Evolutionary conservation across 371 early-diverging fungal species (phyloP).

Genomic region (Syncephalastrum contaminatum): DNA sequence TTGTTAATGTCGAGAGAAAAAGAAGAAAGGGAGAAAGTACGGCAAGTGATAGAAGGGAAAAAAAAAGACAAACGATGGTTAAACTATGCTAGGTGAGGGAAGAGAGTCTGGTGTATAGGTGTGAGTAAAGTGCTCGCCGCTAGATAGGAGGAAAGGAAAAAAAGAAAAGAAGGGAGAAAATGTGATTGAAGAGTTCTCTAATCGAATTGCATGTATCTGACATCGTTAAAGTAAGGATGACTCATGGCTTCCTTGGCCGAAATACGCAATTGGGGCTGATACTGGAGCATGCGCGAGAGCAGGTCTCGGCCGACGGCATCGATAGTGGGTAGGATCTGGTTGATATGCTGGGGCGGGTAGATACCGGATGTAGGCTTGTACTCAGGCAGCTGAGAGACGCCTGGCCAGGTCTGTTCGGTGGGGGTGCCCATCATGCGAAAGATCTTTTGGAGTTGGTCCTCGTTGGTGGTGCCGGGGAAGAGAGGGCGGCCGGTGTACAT

Average conservation of each 20-base stretch:
- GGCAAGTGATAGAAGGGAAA: not conserved
- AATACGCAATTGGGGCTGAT: slow-evolving; percentile 82
- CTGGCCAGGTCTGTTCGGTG: slow-evolving; percentile 84
- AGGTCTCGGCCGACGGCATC: slow-evolving; percentile 77
- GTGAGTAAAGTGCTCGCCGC: not conserved
- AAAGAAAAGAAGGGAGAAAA: not conserved
- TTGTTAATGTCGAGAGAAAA: too few species aligned
- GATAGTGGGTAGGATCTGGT: slow-evolving; percentile 73
- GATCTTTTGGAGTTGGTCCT: slow-evolving; percentile 89
- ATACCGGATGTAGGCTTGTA: slow-evolving; percentile 76
- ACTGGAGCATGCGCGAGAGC: slow-evolving; percentile 75
- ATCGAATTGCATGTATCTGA: slow-evolving; percentile 29
- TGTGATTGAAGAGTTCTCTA: slow-evolving; percentile 5
- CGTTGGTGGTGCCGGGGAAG: slow-evolving; percentile 93
- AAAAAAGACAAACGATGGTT: not conserved
- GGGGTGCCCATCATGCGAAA: slow-evolving; percentile 91
- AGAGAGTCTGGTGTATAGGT: too few species aligned
- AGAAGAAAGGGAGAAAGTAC: too few species aligned
- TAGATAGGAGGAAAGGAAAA: not conserved
- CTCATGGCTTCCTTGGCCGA: slow-evolving; percentile 83
- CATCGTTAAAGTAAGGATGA: slow-evolving; percentile 82
- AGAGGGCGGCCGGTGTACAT: slow-evolving; percentile 92
- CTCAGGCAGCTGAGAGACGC: slow-evolving; percentile 86
- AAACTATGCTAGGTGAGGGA: too few species aligned
- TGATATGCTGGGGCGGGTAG: slow-evolving; percentile 69